Conservation (phyloP, 73 alveolate species). For the Tetrahymena borealis region DNA sequence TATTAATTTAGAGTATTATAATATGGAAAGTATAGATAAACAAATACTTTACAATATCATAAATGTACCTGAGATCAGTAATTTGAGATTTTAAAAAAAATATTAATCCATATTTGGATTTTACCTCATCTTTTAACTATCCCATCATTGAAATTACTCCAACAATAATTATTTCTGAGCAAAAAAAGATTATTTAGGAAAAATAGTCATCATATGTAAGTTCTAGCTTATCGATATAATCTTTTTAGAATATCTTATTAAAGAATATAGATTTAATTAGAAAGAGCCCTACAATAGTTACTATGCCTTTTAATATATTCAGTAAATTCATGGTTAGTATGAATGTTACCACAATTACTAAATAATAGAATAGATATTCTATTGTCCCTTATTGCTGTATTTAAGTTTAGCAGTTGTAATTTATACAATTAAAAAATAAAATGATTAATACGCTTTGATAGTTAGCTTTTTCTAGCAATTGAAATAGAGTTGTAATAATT, state of each 20-base stretch:
- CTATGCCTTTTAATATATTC: neutral
- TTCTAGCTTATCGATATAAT: neutral
- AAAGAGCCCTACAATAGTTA: neutral
- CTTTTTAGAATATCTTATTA: neutral
- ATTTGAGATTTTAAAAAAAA: neutral
- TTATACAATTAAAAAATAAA: neutral
- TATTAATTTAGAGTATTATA: neutral
- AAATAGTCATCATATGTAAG: neutral
- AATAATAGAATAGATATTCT: neutral
- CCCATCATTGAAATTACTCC: neutral
- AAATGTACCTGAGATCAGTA: neutral
- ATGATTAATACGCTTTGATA: neutral
- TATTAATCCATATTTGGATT: neutral
- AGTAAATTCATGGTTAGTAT: neutral
- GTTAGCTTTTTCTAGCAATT: neutral
- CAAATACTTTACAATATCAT: neutral
- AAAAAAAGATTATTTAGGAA: neutral
- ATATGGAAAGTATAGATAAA: neutral
- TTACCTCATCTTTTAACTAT: neutral
- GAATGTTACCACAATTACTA: neutral
- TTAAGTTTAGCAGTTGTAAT: neutral
- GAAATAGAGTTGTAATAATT: neutral
- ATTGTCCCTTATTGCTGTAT: neutral
- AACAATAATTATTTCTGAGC: neutral
- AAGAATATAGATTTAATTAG: neutral